These are phyloP conservation scores for Tinospora cordifolia DNA, from an alignment of 164 flowering plant species.

Conservation along the genomic window DNA sequence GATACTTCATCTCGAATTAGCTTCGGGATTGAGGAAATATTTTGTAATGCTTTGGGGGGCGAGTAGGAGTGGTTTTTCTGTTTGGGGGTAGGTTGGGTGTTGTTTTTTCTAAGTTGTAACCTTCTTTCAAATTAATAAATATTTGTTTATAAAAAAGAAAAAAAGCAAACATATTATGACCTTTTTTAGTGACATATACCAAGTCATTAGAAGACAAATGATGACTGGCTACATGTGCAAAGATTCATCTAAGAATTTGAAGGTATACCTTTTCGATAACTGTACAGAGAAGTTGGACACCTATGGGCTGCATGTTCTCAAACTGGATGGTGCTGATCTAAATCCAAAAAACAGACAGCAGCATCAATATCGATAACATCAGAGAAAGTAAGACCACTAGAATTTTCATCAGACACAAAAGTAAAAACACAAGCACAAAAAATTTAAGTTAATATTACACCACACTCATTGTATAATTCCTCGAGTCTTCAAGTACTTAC, in stretches of 20 bases:
- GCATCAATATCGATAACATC: constrained; percentile 3
- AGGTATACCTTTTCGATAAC: constrained; percentile 78
- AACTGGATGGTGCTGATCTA: constrained; percentile 94
- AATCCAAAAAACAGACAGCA: background rate
- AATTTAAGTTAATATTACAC: background rate
- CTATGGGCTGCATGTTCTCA: constrained; percentile 86
- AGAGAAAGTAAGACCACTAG: background rate
- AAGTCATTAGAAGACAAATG: background rate
- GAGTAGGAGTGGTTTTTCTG: no score
- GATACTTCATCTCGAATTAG: no score
- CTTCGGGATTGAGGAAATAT: no score
- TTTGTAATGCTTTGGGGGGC: no score
- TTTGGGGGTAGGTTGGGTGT: no score
- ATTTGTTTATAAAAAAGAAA: no score
- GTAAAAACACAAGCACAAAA: background rate
- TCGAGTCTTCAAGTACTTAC: background rate
- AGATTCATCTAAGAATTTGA: background rate
- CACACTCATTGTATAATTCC: background rate
- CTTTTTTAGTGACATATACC: no score
- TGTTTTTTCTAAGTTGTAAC: no score
- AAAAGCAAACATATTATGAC: no score
- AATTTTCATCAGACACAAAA: background rate
- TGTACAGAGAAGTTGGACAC: constrained; percentile 64
- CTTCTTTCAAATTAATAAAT: no score
- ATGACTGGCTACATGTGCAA: background rate